These are phyloP conservation scores for Bipolaris oryzae DNA, from an alignment of 2,329 filamentous ascomycete genomes.

Conservation along the genomic window DNA sequence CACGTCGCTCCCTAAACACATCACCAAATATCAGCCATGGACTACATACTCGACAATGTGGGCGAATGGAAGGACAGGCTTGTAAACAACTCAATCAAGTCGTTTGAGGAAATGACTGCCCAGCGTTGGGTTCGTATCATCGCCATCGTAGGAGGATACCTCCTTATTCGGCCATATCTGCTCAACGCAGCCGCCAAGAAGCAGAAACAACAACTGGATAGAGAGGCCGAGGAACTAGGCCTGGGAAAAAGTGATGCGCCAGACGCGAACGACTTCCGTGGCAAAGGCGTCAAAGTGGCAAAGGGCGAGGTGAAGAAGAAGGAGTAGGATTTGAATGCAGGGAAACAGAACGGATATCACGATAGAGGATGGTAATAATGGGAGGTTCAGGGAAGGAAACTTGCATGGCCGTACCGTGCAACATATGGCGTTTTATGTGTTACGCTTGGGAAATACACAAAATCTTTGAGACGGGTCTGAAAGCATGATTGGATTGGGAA, in stretches of 20 bases:
- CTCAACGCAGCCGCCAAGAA: constrained; percentile 69
- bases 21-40: constrained; percentile 16
- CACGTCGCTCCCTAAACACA: constrained; percentile 1
- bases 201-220: constrained; percentile 69
- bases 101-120: constrained; percentile 52
- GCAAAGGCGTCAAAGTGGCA: constrained; percentile 27
- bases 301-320: constrained; percentile 57
- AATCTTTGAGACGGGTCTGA: constrained; percentile 7
- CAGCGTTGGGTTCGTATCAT: constrained; percentile 69
- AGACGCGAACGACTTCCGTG: constrained; percentile 42
- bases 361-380: neutral
- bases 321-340: neutral
- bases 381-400: neutral
- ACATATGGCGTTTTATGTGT: constrained; percentile 2
- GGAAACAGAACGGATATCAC: neutral
- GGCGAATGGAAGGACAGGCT: constrained; percentile 46
- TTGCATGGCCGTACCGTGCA: neutral
- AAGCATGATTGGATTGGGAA: constrained; percentile 22
- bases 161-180: constrained; percentile 72
- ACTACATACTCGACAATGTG: constrained; percentile 33
- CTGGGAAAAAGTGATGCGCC: constrained; percentile 39
- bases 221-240: constrained; percentile 50
- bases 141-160: constrained; percentile 73
- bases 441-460: constrained; percentile 6
- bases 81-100: constrained; percentile 50